phyloP scores from a whole-genome alignment of 164 flowering plant genomes.

The Berberis thunbergii region DNA sequence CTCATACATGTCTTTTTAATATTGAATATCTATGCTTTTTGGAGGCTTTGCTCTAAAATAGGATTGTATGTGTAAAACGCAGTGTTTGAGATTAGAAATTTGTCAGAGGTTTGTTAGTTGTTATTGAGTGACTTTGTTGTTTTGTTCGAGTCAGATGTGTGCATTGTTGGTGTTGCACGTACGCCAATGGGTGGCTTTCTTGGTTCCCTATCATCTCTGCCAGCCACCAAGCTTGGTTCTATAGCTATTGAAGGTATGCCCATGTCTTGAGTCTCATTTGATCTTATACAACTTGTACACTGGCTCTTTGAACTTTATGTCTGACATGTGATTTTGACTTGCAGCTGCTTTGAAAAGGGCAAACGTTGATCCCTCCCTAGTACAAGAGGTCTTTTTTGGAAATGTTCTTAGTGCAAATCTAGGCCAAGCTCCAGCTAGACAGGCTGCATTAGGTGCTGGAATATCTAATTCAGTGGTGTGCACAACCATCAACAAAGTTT shows the following conservation, averaged over 20 bases:
- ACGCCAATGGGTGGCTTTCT: slow-evolving; percentile 96
- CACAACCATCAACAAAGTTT: slow-evolving; percentile 88
- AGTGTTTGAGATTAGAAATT: too few species aligned
- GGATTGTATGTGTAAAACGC: too few species aligned
- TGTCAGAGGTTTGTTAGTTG: too few species aligned
- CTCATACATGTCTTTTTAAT: too few species aligned
- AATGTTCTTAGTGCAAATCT: slow-evolving; percentile 94
- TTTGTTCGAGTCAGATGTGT: slow-evolving; percentile 55
- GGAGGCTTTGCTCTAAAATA: too few species aligned
- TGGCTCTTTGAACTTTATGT: too few species aligned
- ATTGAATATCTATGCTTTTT: too few species aligned
- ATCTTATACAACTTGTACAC: too few species aligned
- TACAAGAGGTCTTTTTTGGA: slow-evolving; percentile 94
- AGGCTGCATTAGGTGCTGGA: slow-evolving; percentile 96
- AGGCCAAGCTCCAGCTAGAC: slow-evolving; percentile 98
- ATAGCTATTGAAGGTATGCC: slow-evolving; percentile 33
- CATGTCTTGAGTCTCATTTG: not conserved
- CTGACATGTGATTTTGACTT: not conserved
- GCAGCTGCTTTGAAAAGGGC: slow-evolving; percentile 86
- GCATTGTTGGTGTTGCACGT: slow-evolving; percentile 90
- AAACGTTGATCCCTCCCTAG: slow-evolving; percentile 66
- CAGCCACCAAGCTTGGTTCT: slow-evolving; percentile 91
- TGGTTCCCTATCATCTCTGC: slow-evolving; percentile 72
- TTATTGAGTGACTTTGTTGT: not conserved
- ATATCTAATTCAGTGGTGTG: slow-evolving; percentile 76